phyloP scores from a whole-genome alignment of 2,329 filamentous ascomycete species.

The Colletotrichum sp. region DNA sequence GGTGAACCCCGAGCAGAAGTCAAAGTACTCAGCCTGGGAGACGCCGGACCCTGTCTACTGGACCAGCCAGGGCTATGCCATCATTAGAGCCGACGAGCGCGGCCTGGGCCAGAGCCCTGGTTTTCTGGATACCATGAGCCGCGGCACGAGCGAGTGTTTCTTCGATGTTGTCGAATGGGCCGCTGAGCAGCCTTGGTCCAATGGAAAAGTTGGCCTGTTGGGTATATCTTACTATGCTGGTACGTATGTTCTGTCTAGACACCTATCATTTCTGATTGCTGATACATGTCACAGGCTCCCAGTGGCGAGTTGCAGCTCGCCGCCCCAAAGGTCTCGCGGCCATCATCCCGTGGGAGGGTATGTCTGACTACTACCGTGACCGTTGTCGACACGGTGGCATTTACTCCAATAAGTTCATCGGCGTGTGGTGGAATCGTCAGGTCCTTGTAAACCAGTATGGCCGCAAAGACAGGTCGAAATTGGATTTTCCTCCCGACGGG shows the following conservation, averaged over 20 bases:
- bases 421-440: slow-evolving; percentile 71
- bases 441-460: slow-evolving; percentile 74
- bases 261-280: slow-evolving; percentile 11
- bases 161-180: slow-evolving; percentile 55
- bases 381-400: slow-evolving; percentile 67
- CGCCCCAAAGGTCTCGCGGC: slow-evolving; percentile 49
- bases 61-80: slow-evolving; percentile 57
- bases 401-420: slow-evolving; percentile 61
- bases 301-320: slow-evolving; percentile 54
- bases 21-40: slow-evolving; percentile 61
- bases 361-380: slow-evolving; percentile 60
- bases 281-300: slow-evolving; percentile 30
- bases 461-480: slow-evolving; percentile 42
- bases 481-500: slow-evolving; percentile 12
- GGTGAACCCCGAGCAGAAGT: slow-evolving; percentile 58
- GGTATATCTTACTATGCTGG: slow-evolving; percentile 52
- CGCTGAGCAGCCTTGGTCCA: slow-evolving; percentile 49
- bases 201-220: slow-evolving; percentile 51
- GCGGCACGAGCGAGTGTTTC: slow-evolving; percentile 50
- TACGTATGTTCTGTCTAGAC: background rate
- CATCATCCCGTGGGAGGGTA: slow-evolving; percentile 57
- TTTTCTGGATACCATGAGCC: slow-evolving; percentile 52
- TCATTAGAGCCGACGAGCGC: slow-evolving; percentile 57
- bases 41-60: slow-evolving; percentile 62
- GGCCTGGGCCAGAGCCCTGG: slow-evolving; percentile 53